Evolutionary conservation across 306 rosid species (phyloP), one percentile per base, ranked within the genome.

Genomic region (Begonia peltatifolia): DNA sequence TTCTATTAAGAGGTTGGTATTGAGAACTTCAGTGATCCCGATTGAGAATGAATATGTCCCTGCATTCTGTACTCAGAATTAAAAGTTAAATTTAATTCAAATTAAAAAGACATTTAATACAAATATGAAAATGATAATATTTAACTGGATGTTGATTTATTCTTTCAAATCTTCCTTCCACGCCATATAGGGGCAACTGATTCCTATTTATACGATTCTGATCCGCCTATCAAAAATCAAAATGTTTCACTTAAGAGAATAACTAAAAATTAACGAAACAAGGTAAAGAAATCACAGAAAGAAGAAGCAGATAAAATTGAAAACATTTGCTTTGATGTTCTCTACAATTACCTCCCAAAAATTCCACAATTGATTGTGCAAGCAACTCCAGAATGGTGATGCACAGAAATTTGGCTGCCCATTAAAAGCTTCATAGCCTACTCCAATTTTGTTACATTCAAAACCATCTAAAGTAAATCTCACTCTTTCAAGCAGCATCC

Each of bases 141-240:
- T 63, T 85, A 76, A 85, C 97, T 83, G 95, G 95, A 69, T 90
- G 95, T 59, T 90, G 82, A 67, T 90, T 90, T 76, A 90, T 85
- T 75, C 97, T 85, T 69, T 85, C 86, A 65, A 83, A 83, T 74
- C 84, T 80, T 69, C 95, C 87, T 63, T 83, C 87, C 73, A 90
- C 87, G 42, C 82, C 87, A 69, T 74, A 90, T 16, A 83, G 73
- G 48, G 95, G 86, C 70, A 76, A 53, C 64, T 90, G 97, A 22
- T 71, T 77, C 82, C 95, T 76, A 67, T 66, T 76, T 16, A 78
- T 57, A 57, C 84, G 75, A 61, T 81, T 90, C 65, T 56, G 63
- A 62, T 85, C 95, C 42, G 97, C 97, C 97, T 90, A 78, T 63
- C 57, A 68, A 54, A 57, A 57, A 56, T 46, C 53, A 63, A 14